Base-by-base conservation (phyloP, 306 rosid species). In the Malus asiatica region DNA sequence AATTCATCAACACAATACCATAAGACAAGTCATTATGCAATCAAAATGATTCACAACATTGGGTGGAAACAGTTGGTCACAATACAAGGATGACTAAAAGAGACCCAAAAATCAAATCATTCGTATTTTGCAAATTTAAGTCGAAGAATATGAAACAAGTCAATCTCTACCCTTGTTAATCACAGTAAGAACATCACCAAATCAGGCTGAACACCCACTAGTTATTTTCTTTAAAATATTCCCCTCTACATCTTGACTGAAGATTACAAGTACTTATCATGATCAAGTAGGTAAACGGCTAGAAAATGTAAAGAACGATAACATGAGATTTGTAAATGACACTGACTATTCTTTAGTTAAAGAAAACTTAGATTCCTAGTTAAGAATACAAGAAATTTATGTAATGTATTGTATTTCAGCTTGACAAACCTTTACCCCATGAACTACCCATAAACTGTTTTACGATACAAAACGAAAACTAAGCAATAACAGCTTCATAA, bases 1-100 rank as follows among this genome's bases (percentile, higher is more conserved):
- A 84, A 57, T 78, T 60, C 77, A 71, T 71, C 25, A 80, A 66
- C 70, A 71, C 15, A 29, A 73, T 23, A 79, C 23, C 25, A 70
- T 72, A 73, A 66, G 35, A 25, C 29, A 77, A 44, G 66, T 66
- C 61, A 32, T 5, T 18, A 33, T 33, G 76, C 62, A 72, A 32
- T 16, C 51, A 19, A 76, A 38, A 71, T 64, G 51, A 67, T 46
- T 29, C 25, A 16, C 32, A 67, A 71, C 78, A 74, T 44, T 25
- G 27, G 23, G 33, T 16, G 60, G 23, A 8, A n/a, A 48, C 30
- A 4, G 74, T 30, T 52, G 74, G 40, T 30, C 29, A 5, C 48
- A 20, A 33, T n/a, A 38, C 64, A 18, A 53, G n/a, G 15, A 55
- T 35, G 53, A 30, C 10, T 16, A 19, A 44, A 77, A n/a, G 27